Evolutionary conservation across 2,329 filamentous ascomycete species (phyloP).

Genomic region (Beauveria pseudobassiana): DNA sequence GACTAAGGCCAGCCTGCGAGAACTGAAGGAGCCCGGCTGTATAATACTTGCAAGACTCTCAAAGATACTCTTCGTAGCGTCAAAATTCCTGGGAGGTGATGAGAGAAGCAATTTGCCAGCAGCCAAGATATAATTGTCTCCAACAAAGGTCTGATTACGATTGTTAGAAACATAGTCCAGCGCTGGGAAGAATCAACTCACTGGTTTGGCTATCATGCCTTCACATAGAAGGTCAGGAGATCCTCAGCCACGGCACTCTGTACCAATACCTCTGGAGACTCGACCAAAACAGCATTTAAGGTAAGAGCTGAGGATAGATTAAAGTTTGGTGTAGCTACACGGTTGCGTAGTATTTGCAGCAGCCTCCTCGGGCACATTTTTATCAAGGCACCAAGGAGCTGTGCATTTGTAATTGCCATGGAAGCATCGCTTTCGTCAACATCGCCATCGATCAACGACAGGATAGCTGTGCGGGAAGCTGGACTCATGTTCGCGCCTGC

Average conservation of each 20-base stretch:
- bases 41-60: conserved; percentile 69
- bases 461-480: conserved; percentile 73
- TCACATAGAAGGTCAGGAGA: conserved; percentile 67
- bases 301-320: conserved; percentile 75
- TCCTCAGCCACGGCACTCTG: conserved; percentile 62
- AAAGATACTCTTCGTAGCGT: conserved; percentile 72
- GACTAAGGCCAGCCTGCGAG: conserved; percentile 77
- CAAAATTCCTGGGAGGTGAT: conserved; percentile 61
- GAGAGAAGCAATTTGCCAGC: conserved; percentile 83
- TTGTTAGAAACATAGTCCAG: background rate
- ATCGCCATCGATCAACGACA: conserved; percentile 83
- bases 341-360: conserved; percentile 57
- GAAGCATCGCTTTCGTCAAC: conserved; percentile 64
- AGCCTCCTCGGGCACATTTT: conserved; percentile 72
- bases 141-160: conserved; percentile 61
- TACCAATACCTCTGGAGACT: conserved; percentile 65
- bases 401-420: conserved; percentile 85
- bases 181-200: conserved; percentile 35
- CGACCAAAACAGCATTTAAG: conserved; percentile 80
- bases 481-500: conserved; percentile 94
- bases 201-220: conserved; percentile 69
- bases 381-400: conserved; percentile 80
- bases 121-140: conserved; percentile 82
- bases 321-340: conserved; percentile 71
- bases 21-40: conserved; percentile 69